Percentiles rank a stretch among this genome's conserved stretches.
Evolutionary conservation across 1,284 basidiomycete genomes (phyloP).

Genomic region (Xerocomus cyaneibrunnescens): DNA sequence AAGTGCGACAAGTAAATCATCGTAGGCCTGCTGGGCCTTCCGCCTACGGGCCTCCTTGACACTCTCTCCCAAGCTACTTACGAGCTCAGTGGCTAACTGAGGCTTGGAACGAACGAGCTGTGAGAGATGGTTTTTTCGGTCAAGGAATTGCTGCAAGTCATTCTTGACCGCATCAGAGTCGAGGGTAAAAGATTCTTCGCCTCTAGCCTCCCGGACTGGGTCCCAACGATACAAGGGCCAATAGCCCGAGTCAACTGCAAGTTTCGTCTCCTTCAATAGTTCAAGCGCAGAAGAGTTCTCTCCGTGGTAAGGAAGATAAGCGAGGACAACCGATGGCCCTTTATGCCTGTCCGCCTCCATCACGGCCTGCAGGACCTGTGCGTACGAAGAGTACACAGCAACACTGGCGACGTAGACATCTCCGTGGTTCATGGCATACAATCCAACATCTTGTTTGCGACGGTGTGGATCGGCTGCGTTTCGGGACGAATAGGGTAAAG

Average conservation of each 20-base stretch:
- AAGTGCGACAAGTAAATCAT: slow-evolving; percentile 79
- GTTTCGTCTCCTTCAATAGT: slow-evolving; percentile 94
- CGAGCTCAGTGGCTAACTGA: slow-evolving; percentile 80
- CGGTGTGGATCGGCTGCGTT: slow-evolving; percentile 68
- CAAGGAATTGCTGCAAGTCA: slow-evolving; percentile 93
- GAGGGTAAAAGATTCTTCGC: slow-evolving; percentile 86
- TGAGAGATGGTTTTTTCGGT: slow-evolving; percentile 94
- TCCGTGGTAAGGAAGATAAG: slow-evolving; percentile 87
- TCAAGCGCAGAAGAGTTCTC: slow-evolving; percentile 83
- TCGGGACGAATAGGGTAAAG: slow-evolving; percentile 81
- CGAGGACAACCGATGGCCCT: slow-evolving; percentile 91
- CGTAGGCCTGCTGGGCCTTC: slow-evolving; percentile 86
- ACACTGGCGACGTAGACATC: slow-evolving; percentile 95
- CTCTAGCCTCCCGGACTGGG: slow-evolving; percentile 73
- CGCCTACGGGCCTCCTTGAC: slow-evolving; percentile 83
- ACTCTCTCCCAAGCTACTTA: slow-evolving; percentile 81
- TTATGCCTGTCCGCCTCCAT: slow-evolving; percentile 90
- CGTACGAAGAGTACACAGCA: slow-evolving; percentile 94
- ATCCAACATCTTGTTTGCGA: slow-evolving; percentile 89
- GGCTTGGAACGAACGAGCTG: slow-evolving; percentile 86
- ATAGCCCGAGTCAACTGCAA: slow-evolving; percentile 94
- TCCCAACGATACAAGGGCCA: slow-evolving; percentile 99
- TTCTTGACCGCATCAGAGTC: slow-evolving; percentile 95
- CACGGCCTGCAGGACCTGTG: slow-evolving; percentile 91
- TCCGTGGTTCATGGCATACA: slow-evolving; percentile 99